phyloP scores from a whole-genome alignment of 73 alveolate species.

The Breviolum minutum region DNA sequence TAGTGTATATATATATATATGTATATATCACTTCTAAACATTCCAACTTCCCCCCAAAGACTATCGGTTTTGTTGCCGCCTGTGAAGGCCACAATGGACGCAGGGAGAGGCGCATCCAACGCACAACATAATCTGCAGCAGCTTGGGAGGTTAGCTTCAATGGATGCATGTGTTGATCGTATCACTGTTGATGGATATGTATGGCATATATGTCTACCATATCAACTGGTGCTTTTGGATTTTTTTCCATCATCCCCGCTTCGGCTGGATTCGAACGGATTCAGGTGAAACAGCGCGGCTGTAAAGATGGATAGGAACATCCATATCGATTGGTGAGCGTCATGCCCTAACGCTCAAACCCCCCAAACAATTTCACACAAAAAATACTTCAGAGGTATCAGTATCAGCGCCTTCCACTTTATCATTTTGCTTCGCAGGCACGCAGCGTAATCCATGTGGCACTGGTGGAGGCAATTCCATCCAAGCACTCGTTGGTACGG shows the following conservation, averaged over 20 bases:
- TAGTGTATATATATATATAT: too few species aligned
- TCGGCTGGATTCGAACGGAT: background rate
- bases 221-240: background rate
- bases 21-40: background rate
- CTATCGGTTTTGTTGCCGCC: background rate
- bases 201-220: too few species aligned
- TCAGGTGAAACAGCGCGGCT: too few species aligned
- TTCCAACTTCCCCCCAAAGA: too few species aligned
- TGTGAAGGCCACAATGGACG: conserved; percentile 50
- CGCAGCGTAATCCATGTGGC: background rate
- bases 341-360: too few species aligned
- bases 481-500: background rate
- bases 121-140: conserved; percentile 14
- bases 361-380: too few species aligned
- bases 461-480: background rate
- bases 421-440: background rate
- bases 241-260: background rate
- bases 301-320: too few species aligned
- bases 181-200: too few species aligned
- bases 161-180: too few species aligned
- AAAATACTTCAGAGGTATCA: too few species aligned
- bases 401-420: too few species aligned
- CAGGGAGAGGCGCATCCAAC: conserved; percentile 47
- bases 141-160: background rate
- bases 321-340: too few species aligned